Evolutionary conservation across 495 filamentous ascomycete species (phyloP), one percentile per base, ranked within the genome.

Genomic region (Penicillium herquei): DNA sequence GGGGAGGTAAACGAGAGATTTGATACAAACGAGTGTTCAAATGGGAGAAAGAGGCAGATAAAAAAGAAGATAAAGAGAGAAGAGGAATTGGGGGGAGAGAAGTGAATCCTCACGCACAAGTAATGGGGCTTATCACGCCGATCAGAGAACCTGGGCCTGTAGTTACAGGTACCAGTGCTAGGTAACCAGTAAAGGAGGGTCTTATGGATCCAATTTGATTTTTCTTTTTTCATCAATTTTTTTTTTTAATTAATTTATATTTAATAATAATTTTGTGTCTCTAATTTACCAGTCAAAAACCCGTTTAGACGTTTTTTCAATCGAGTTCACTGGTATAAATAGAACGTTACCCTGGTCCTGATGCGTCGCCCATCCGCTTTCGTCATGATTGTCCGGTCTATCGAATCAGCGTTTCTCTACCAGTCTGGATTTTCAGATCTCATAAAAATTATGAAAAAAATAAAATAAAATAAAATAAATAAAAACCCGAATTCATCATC

Each of bases 361-460:
- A 2, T 26, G 21, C 21, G 21, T 26, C 21, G 2, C 12, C 12
- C 34, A 39, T 49, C 57, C 52, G 52, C 57, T 61, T 61, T 48
- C 58, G 53, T 61, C 58, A 61, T 55, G 37, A 61, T 61, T 53
- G 58, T 11, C 43, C 51, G 52, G 52, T 42, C 56, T 34, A 30
- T 39, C 17, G 40, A 41, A 41, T n/a, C 14, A 16, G 1, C 7
- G 2, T 2, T 26, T 26, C 21, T 4, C 21, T 26, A 26, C 1
- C 2, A 26, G 21, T 2, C 21, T 26, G 21, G 4, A 26, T 26
- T 26, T 26, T 26, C 21, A 10, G 35, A 39, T 10, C 6, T 39
- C 35, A 39, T 26, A 26, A 2, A 2, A 2, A 26, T 26, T 26
- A 4, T 39, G 2, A 39, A 2, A 26, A 2, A 2, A 2, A 26